Evolutionary conservation across 2,329 filamentous ascomycete genomes (phyloP).

Genomic region (Penicillium freii): DNA sequence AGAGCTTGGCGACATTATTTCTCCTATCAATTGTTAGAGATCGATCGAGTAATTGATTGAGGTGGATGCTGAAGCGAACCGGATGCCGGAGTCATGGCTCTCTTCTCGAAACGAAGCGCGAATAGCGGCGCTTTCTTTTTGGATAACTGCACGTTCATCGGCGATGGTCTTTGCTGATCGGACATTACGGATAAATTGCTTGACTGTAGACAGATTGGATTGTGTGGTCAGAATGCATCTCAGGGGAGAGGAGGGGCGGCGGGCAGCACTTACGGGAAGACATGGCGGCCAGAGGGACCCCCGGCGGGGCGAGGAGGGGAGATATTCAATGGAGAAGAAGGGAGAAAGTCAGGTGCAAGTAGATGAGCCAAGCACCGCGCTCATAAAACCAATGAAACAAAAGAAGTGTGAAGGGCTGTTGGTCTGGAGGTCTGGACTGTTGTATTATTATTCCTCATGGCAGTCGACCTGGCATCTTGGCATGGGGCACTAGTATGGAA

Average conservation of each 20-base stretch:
- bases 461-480: slow-evolving; percentile 30
- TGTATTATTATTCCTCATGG: slow-evolving; percentile 28
- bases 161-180: slow-evolving; percentile 98
- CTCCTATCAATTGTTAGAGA: slow-evolving; percentile 58
- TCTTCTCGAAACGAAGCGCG: slow-evolving; percentile 97
- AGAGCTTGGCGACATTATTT: slow-evolving; percentile 97
- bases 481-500: slow-evolving; percentile 18
- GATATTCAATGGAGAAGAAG: slow-evolving; percentile 13
- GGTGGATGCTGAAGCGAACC: slow-evolving; percentile 56
- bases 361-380: slow-evolving; percentile 10
- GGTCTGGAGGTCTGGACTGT: slow-evolving; percentile 21
- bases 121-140: slow-evolving; percentile 98
- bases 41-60: neutral
- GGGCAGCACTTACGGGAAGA: slow-evolving; percentile 52
- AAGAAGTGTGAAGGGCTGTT: slow-evolving; percentile 12
- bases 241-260: slow-evolving; percentile 30
- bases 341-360: slow-evolving; percentile 6
- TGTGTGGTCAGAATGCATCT: slow-evolving; percentile 17
- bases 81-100: slow-evolving; percentile 83
- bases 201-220: slow-evolving; percentile 60
- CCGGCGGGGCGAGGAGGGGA: slow-evolving; percentile 36
- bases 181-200: slow-evolving; percentile 99
- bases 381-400: slow-evolving; percentile 11
- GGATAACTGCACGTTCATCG: slow-evolving; percentile 95
- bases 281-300: slow-evolving; percentile 54